These are phyloP conservation scores for Leccinum rimulosum DNA, from an alignment of 768 basidiomycete genomes.

Conservation along the genomic window DNA sequence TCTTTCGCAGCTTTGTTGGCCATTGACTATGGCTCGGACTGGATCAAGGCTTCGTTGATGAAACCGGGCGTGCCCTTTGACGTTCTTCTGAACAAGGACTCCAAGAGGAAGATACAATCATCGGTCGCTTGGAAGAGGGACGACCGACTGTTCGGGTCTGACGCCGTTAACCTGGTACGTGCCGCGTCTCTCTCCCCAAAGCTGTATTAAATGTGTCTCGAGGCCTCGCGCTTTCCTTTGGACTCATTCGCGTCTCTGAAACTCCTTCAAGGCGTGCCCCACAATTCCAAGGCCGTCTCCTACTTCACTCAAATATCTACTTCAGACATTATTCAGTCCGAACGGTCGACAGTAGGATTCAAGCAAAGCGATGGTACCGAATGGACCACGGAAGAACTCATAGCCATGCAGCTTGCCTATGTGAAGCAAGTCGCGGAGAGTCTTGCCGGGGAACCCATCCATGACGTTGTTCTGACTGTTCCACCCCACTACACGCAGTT, in stretches of 20 bases:
- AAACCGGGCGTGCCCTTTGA: conserved; percentile 95
- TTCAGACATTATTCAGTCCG: conserved; percentile 49
- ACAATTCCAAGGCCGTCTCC: conserved; percentile 52
- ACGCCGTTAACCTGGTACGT: conserved; percentile 86
- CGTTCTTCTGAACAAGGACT: conserved; percentile 93
- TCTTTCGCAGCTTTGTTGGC: conserved; percentile 81
- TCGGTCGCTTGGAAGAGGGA: conserved; percentile 90
- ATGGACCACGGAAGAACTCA: conserved; percentile 86
- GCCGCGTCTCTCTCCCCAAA: background rate
- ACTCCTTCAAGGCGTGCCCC: conserved; percentile 72
- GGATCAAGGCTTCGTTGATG: conserved; percentile 94
- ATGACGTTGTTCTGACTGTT: conserved; percentile 85
- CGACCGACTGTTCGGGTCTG: conserved; percentile 85
- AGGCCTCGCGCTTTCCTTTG: conserved; percentile 91
- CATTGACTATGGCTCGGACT: conserved; percentile 98
- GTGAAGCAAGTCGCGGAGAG: conserved; percentile 84
- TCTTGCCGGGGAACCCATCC: conserved; percentile 70
- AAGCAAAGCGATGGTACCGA: conserved; percentile 58
- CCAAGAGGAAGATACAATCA: conserved; percentile 91
- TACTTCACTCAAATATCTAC: conserved; percentile 59
- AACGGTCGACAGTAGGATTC: conserved; percentile 60
- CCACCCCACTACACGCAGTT: conserved; percentile 88
- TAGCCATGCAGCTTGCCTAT: conserved; percentile 93
- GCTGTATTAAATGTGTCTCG: conserved; percentile 3
- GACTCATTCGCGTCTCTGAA: conserved; percentile 88